Base-by-base conservation (phyloP, 2,329 filamentous ascomycete genomes). In the Cladobotryum mycophilum region DNA sequence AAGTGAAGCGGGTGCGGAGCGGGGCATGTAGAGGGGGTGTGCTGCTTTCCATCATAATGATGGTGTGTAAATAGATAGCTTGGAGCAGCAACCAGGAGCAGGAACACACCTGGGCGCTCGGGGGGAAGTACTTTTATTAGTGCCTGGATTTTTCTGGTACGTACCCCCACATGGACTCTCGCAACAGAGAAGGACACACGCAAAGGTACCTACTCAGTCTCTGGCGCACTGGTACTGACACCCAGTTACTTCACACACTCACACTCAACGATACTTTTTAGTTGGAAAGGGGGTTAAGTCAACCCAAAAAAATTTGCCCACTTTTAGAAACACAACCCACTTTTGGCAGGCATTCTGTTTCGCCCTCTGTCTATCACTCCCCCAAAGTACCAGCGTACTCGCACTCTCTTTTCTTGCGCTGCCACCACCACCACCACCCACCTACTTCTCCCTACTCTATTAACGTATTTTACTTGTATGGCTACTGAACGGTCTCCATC, bases 111-210 rank as follows among this genome's bases (percentile, higher is more conserved):
- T 15, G 7, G 40, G 20, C 20, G 45, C 47, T 38, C 47, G 20
- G 47, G 20, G 47, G 33, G 43, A 33, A 34, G 49, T 47, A 47
- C 49, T 47, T 47, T 47, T 42, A n/a, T 43, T 51, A 47, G 49
- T 51, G 44, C 40, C 44, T 37, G 43, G 35, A 38, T 38, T 30
- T 3, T 2, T 3, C 30, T 35, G 35, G 44, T 36, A 35, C 44
- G 30, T 30, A 30, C 25, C 25, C 25, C 25, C 25, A 30, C 25
- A 30, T 30, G 4, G 25, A 7, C 25, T 30, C 25, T 7, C 25
- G 9, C 25, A 30, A 11, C 25, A 30, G 9, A 30, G 9, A 30
- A 30, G 9, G 8, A 20, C 25, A 30, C 25, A 30, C 25, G 2
- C 25, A 30, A 30, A 30, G 25, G 6, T 30, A 30, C 25, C 9